Evolutionary conservation across 345 rosid genomes (phyloP), one percentile per base, ranked within the genome.

Genomic region (Anastatica hierochuntica): DNA sequence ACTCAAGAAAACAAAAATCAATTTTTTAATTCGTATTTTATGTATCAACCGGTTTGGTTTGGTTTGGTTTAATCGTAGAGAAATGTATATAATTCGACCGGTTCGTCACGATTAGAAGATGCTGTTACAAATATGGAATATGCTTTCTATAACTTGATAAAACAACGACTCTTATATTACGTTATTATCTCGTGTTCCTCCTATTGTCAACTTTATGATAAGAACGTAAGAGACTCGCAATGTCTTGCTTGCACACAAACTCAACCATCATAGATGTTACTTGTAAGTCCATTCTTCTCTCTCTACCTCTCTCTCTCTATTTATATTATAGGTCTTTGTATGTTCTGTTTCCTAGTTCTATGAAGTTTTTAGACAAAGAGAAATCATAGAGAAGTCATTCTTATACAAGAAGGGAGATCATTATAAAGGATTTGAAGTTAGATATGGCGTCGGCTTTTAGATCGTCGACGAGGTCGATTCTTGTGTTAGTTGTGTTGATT

Each of bases 171-270:
- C 12, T 14, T 10, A 64, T 47, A 2, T 23, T 35, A 45, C 26
- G 57, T 40, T 21, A n/a, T 30, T 31, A 41, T 41, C 9, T 64
- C 63, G 69, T 56, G 63, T 24, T 23, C 23, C 8, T 23, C 23
- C 8, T 17, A 7, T n/a, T 35, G 58, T 43, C 39, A 65, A 64
- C 42, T 17, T 41, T 34, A 50, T 5, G 47, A n/a, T n/a, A 58
- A 51, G 48, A 65, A 35, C 70, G 70, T 65, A 43, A 57, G 64
- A 49, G 59, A 65, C 40, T 65, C 9, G 65, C 65, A 67, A 67
- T 33, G 20, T 66, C 55, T 64, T 64, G 49, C 92, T 71, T 89
- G 80, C 76, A 85, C 88, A 72, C 81, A 61, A 77, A 66, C 78
- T 51, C 35, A 53, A 63, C 73, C 72, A 49, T 61, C 29, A 43